Base-by-base conservation (phyloP, 352 stramenopile genomes). In the Globisporangium irregulare region DNA sequence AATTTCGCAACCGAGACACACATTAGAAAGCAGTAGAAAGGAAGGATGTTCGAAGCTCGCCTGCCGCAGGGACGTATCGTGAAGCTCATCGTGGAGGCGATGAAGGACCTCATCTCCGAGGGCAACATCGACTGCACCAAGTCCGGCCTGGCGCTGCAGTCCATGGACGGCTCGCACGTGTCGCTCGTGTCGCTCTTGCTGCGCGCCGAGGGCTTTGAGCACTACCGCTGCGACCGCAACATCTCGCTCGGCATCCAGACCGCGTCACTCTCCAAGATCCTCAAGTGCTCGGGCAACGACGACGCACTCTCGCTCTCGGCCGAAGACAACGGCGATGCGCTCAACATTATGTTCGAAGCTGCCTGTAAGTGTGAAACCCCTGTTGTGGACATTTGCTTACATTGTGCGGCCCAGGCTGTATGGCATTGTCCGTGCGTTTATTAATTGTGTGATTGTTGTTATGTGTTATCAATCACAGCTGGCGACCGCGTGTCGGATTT, bases 111-210 rank as follows among this genome's bases (percentile, higher is more conserved):
- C 51, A 98, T 99, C 72, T 97, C 87, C 20, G 98, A 99, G 79
- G 97, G 96, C 73, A 99, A 99, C 83, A 91, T 99, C 61, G 96
- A 98, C 74, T 98, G 93, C 81, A 97, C 92, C 72, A 94, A 96
- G 74, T 95, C 84, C 51, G 95, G 94, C 24, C 86, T 98, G 59
- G 89, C 89, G 59, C 82, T 98, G 70, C 92, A 99, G 86, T 98
- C 97, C 41, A 99, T 99, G 98, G 98, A 99, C 80, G 97, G 93
- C 59, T 99, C 96, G 32, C 98, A 99, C 80, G 98, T 99, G 48
- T 98, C 97, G 66, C 87, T 99, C 15, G 97, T 98, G 54, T 95
- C 95, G 58, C 80, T 99, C 34, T 74, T 97, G 62, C 84, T 99
- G 63, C 89, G 90, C 46, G 86, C 84, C 50, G 92, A 97, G 68